A percentile compares a stretch with the other conserved stretches of the same genome.
Evolutionary conservation across 495 filamentous ascomycete species (phyloP).

Genomic region (Penicillium waksmanii): DNA sequence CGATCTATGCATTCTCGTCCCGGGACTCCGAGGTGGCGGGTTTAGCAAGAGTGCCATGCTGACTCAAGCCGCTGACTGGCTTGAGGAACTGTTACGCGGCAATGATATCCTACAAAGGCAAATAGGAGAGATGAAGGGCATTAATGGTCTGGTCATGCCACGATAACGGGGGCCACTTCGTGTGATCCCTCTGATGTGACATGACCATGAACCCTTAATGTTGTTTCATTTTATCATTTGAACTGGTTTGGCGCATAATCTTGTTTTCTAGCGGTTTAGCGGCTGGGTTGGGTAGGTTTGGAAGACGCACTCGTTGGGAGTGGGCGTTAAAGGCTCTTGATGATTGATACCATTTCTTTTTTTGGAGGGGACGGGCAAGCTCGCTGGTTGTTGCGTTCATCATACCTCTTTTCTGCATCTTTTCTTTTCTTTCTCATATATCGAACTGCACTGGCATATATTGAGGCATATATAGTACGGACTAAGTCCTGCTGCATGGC

Average conservation of each 20-base stretch:
- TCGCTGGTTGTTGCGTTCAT: not conserved
- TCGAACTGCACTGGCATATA: not conserved
- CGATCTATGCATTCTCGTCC: slow-evolving; percentile 71
- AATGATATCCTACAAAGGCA: slow-evolving; percentile 59
- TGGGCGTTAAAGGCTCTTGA: slow-evolving; percentile 20
- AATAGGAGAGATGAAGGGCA: slow-evolving; percentile 47
- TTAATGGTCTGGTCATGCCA: slow-evolving; percentile 49
- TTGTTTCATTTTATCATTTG: slow-evolving; percentile 11
- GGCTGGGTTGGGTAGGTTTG: slow-evolving; percentile 5
- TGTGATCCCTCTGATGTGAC: slow-evolving; percentile 21
- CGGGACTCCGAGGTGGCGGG: slow-evolving; percentile 66
- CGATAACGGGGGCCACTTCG: slow-evolving; percentile 26
- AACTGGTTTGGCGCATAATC: slow-evolving; percentile 11
- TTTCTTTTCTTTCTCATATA: not conserved
- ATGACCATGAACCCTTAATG: slow-evolving; percentile 29
- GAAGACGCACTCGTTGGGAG: slow-evolving; percentile 5
- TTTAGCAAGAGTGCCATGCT: slow-evolving; percentile 83
- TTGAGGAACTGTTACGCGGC: slow-evolving; percentile 70
- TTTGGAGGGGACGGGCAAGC: not conserved
- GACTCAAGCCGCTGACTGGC: slow-evolving; percentile 68
- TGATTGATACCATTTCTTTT: slow-evolving; percentile 27
- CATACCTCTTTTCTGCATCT: not conserved
- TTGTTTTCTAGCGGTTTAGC: slow-evolving; percentile 22
- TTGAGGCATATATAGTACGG: not conserved
- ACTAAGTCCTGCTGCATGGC: not conserved